A percentile compares a stretch with the other conserved stretches of the same genome.
Conservation (phyloP, 2,329 filamentous ascomycete genomes). For the Ampelomyces quisqualis region DNA sequence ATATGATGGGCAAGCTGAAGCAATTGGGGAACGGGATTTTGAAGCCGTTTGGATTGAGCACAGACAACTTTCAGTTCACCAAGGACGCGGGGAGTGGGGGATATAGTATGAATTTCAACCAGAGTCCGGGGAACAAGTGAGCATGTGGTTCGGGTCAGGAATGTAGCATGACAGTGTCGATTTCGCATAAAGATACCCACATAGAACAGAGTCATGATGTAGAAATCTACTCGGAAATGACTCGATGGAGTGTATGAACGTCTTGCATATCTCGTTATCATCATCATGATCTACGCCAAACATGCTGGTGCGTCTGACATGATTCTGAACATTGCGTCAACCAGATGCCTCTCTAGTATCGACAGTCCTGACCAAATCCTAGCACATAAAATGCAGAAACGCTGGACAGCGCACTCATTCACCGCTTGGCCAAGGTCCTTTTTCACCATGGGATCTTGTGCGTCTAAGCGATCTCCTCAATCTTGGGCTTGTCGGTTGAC, state of each 20-base stretch:
- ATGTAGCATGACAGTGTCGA: too few relatives aligned
- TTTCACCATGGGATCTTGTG: slow-evolving; percentile 13
- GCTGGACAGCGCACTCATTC: slow-evolving; percentile 9
- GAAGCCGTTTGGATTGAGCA: slow-evolving; percentile 90
- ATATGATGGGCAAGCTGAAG: slow-evolving; percentile 98
- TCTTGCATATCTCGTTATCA: slow-evolving; percentile 19
- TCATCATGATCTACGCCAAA: slow-evolving; percentile 15
- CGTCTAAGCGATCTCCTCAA: slow-evolving; percentile 48
- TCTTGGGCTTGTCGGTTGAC: slow-evolving; percentile 45
- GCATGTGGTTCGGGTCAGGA: too few relatives aligned
- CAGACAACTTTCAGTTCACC: slow-evolving; percentile 90
- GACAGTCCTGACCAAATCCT: slow-evolving; percentile 6
- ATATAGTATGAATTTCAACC: slow-evolving; percentile 88
- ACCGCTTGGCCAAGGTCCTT: slow-evolving; percentile 9
- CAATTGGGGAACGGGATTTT: slow-evolving; percentile 87
- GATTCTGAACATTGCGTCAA: slow-evolving; percentile 3
- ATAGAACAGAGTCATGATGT: too few relatives aligned
- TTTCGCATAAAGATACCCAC: too few relatives aligned
- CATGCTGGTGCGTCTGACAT: slow-evolving; percentile 5
- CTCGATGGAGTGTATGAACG: not conserved
- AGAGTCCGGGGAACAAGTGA: slow-evolving; percentile 39
- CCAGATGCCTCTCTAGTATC: not conserved
- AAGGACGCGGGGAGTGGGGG: slow-evolving; percentile 88
- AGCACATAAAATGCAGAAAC: slow-evolving; percentile 9
- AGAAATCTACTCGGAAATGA: too few relatives aligned